Base-by-base conservation (phyloP, 2,329 filamentous ascomycete genomes). In the Penicillium occitanis region DNA sequence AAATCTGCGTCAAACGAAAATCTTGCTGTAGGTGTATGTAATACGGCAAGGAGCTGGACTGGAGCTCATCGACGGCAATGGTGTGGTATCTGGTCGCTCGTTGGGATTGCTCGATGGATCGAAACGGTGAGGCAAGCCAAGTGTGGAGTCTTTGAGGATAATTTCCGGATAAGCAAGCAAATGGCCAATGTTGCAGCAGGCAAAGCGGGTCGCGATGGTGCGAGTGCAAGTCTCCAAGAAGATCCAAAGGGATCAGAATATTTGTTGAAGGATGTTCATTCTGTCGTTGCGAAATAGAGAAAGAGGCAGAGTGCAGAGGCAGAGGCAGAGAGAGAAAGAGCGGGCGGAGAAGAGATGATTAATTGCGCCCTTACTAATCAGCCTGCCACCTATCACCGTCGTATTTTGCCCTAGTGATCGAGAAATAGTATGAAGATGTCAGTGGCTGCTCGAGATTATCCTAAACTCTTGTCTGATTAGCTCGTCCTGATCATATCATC, bases 91-190 rank as follows among this genome's bases (percentile, higher is more conserved):
- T 44, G 37, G 37, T 60, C 37, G 22, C 40, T 42, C 57, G 40
- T 28, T 60, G 57, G 37, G 40, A 19, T 44, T 28, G 57, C 25
- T 33, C 19, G 37, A 30, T 35, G 33, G 30, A 50, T 53, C 44
- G 60, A 60, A 30, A 42, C 57, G 57, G 57, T 46, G 57, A 60
- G 57, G 57, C 57, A 59, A 58, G 40, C 42, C 59, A 50, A 44
- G 61, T 28, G 61, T 63, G 61, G 61, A 63, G 61, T 63, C 60
- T 14, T 46, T 30, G 48, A 51, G 48, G 25, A 63, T 55, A 44
- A 63, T 63, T 62, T 63, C 61, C 61, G 61, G 37, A 63, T 40
- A 63, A n/a, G 60, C 48, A 50, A 35, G 8, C 33, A 35, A 50
- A 51, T 55, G 2, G 53, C 19, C 33, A 57, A 22, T 25, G 51